These are phyloP conservation scores for Symbiodinium pilosum DNA, from an alignment of 73 alveolate species.

Conservation along the genomic window DNA sequence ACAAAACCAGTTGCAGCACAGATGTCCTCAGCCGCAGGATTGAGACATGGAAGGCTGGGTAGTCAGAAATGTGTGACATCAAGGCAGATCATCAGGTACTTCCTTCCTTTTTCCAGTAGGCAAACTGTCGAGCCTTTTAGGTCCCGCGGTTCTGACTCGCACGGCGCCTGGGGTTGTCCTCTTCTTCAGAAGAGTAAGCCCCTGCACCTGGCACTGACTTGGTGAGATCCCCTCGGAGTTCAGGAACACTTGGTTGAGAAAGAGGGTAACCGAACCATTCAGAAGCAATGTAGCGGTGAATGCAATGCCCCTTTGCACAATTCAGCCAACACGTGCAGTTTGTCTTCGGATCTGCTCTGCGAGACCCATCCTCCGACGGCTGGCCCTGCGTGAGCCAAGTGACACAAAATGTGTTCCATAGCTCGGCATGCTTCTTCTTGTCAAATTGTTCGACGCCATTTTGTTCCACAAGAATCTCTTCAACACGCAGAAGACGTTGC, in stretches of 20 bases:
- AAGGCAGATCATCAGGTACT: no score
- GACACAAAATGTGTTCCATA: background rate
- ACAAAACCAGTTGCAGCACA: background rate
- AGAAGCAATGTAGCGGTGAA: background rate
- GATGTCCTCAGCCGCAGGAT: background rate
- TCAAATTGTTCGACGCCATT: background rate
- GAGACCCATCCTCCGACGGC: background rate
- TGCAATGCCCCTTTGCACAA: background rate
- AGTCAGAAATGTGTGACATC: no score
- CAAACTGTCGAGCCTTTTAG: background rate
- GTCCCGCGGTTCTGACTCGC: background rate
- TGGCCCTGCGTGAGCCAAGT: background rate
- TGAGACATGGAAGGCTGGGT: background rate
- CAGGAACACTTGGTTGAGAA: background rate
- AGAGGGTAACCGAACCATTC: background rate
- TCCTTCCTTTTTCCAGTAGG: background rate
- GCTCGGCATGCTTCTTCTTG: background rate
- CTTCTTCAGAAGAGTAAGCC: background rate
- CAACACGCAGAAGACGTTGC: background rate
- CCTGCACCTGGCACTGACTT: background rate
- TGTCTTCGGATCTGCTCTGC: background rate
- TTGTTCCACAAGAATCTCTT: background rate
- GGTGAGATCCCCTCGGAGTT: background rate
- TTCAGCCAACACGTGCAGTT: background rate
- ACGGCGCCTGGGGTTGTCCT: background rate